Evolutionary conservation across 345 rosid genomes (phyloP).

Genomic region (Eucalyptus pauciflora): DNA sequence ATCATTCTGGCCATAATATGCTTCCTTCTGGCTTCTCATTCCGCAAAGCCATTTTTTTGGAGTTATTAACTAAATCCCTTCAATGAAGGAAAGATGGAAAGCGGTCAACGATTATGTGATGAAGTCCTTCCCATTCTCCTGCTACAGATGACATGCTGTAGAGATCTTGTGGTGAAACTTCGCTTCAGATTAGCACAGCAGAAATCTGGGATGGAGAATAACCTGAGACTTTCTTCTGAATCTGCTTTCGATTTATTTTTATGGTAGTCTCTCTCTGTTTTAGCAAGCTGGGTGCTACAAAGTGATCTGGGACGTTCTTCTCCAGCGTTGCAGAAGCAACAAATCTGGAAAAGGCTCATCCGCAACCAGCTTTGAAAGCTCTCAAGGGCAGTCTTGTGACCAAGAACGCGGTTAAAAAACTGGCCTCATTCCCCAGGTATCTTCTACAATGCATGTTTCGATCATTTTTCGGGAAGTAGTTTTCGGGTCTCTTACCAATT

Average conservation of each 20-base stretch:
- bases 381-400: slow-evolving; percentile 89
- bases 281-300: not conserved
- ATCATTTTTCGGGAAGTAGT: not conserved
- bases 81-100: not conserved
- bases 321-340: slow-evolving; percentile 88
- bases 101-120: not conserved
- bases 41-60: not conserved
- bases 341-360: slow-evolving; percentile 78
- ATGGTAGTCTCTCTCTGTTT: not conserved
- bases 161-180: not conserved
- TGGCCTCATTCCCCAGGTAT: slow-evolving; percentile 83
- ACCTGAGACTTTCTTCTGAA: not conserved
- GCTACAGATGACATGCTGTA: not conserved
- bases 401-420: slow-evolving; percentile 93
- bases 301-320: not conserved
- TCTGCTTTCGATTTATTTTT: not conserved
- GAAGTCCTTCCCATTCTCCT: not conserved
- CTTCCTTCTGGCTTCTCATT: not conserved
- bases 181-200: not conserved
- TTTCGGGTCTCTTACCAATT: not conserved
- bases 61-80: not conserved
- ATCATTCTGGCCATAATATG: not conserved
- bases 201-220: not conserved
- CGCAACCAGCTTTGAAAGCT: slow-evolving; percentile 80
- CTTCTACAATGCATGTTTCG: slow-evolving; percentile 74